A percentile compares a stretch with the other conserved stretches of the same genome.
Evolutionary conservation across 768 basidiomycete species (phyloP).

Genomic region (Lactifluus subvellereus): DNA sequence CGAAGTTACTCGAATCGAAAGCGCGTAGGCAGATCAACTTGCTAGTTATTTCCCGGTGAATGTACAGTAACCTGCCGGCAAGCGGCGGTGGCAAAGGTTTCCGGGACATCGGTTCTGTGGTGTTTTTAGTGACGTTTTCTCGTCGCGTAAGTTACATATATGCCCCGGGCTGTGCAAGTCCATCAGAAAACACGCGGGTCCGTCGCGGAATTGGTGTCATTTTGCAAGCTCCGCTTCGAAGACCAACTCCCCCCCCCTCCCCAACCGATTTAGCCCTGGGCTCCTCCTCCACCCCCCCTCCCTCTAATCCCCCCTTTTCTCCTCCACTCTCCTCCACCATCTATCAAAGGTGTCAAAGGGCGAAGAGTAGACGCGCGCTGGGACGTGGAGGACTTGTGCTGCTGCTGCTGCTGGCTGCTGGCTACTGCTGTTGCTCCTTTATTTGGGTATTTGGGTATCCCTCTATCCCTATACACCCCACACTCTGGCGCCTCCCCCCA

Average conservation of each 20-base stretch:
- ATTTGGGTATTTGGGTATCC: too few relatives aligned
- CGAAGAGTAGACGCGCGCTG: too few relatives aligned
- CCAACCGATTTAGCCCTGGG: neutral
- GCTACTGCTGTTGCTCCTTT: too few relatives aligned
- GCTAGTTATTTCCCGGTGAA: too few relatives aligned
- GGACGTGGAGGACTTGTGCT: too few relatives aligned
- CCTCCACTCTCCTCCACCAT: neutral
- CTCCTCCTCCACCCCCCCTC: neutral
- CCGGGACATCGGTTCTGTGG: slow-evolving; percentile 8
- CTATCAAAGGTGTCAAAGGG: too few relatives aligned
- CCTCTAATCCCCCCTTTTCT: neutral
- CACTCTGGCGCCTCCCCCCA: too few relatives aligned
- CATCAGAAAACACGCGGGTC: slow-evolving; percentile 20
- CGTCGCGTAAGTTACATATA: neutral
- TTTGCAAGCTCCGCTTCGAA: slow-evolving; percentile 19
- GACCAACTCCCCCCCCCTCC: neutral
- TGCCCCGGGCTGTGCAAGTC: slow-evolving; percentile 6
- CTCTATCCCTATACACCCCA: too few relatives aligned
- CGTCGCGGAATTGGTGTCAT: slow-evolving; percentile 13
- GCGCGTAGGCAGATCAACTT: neutral
- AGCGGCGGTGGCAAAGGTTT: slow-evolving; percentile 15
- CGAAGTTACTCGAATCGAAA: neutral
- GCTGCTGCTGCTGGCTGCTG: too few relatives aligned
- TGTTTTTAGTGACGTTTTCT: slow-evolving; percentile 13
- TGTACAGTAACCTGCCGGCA: neutral